Evolutionary conservation across 306 rosid species (phyloP).

Genomic region (Sophora flavescens): DNA sequence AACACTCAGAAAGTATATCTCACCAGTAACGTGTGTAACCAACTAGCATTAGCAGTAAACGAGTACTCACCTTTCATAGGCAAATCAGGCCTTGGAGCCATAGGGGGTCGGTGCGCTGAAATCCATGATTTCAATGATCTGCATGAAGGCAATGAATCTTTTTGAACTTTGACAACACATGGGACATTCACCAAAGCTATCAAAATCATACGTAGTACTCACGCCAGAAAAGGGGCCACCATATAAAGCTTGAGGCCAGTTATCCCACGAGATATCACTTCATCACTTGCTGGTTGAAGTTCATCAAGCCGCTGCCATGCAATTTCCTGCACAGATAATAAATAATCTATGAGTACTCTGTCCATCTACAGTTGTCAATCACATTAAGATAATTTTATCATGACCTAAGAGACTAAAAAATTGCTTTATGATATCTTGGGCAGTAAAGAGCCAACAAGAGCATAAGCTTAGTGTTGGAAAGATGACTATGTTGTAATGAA

Average conservation of each 20-base stretch:
- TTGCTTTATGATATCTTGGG: too few species aligned
- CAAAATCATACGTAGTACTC: slow-evolving; percentile 53
- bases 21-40: slow-evolving; percentile 21
- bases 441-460: too few species aligned
- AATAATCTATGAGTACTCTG: slow-evolving; percentile 42
- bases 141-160: slow-evolving; percentile 50
- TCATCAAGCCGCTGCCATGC: slow-evolving; percentile 98
- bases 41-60: slow-evolving; percentile 6
- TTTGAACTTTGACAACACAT: slow-evolving; percentile 36
- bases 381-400: slow-evolving; percentile 10
- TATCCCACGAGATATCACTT: slow-evolving; percentile 93
- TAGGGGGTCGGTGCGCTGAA: slow-evolving; percentile 62
- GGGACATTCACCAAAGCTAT: slow-evolving; percentile 43
- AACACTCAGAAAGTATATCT: neutral
- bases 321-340: slow-evolving; percentile 78
- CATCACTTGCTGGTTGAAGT: slow-evolving; percentile 78
- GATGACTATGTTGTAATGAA: too few species aligned
- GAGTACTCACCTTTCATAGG: slow-evolving; percentile 71
- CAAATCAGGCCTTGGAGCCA: slow-evolving; percentile 74
- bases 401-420: neutral
- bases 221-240: slow-evolving; percentile 96
- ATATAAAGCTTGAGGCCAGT: slow-evolving; percentile 97
- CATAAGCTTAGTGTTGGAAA: too few species aligned
- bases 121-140: slow-evolving; percentile 86
- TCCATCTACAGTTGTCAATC: slow-evolving; percentile 9